Conservation (phyloP, 345 rosid genomes). For the Psidium friedrichsthalianum region DNA sequence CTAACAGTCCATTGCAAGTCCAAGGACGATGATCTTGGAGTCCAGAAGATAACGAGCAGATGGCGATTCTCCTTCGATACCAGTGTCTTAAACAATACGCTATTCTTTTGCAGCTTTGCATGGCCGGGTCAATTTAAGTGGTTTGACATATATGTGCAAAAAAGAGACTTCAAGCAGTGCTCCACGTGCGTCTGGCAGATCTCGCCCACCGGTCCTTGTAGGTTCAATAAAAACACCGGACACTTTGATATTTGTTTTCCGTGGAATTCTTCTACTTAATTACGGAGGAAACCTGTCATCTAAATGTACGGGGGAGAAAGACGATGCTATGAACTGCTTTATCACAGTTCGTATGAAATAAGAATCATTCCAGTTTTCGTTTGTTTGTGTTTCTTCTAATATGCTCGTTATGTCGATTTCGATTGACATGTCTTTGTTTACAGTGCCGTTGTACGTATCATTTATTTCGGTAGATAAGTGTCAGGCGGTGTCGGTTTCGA, state of each 20-base stretch:
- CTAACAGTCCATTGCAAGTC: background rate
- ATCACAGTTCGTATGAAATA: background rate
- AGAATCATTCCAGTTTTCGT: background rate
- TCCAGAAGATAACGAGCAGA: background rate
- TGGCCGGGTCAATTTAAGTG: background rate
- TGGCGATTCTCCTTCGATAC: background rate
- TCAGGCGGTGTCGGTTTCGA: too few species aligned
- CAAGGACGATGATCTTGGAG: background rate
- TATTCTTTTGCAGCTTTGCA: background rate
- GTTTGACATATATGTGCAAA: background rate
- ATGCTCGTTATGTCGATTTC: too few species aligned
- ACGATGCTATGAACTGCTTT: background rate
- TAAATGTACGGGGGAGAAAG: background rate
- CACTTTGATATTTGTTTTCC: background rate
- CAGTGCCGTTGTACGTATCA: too few species aligned
- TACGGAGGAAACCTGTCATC: background rate
- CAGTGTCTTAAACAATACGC: background rate
- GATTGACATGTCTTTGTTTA: too few species aligned
- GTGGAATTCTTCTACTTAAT: background rate
- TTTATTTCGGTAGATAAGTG: too few species aligned
- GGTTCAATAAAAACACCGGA: background rate
- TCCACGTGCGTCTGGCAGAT: background rate
- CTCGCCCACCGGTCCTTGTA: background rate
- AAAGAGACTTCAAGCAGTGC: background rate
- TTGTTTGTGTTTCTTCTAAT: background rate